Percentiles rank a stretch among this genome's conserved stretches.
These are phyloP conservation scores for Juncus inflexus DNA, from an alignment of 176 grass and related monocot species.

Conservation along the genomic window DNA sequence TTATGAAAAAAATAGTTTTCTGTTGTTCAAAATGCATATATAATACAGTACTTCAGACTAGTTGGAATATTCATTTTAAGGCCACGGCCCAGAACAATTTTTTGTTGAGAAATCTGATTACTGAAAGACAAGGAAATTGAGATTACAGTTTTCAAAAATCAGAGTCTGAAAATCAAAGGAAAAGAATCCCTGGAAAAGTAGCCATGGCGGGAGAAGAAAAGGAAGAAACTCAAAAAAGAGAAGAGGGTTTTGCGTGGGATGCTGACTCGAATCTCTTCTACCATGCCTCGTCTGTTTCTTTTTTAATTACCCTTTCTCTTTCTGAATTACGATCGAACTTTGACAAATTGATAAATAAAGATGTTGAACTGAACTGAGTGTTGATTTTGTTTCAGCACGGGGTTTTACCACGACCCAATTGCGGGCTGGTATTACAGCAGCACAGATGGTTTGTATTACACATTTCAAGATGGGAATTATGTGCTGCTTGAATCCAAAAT, in stretches of 20 bases:
- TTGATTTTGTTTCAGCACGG: slow-evolving; percentile 42
- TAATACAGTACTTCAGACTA: no score
- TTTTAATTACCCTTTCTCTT: not conserved
- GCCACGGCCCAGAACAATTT: no score
- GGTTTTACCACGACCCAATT: slow-evolving; percentile 77
- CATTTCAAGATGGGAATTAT: slow-evolving; percentile 58
- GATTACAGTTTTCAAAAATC: slow-evolving; percentile 14
- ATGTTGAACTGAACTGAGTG: no score
- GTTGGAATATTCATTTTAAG: no score
- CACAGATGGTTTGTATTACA: slow-evolving; percentile 63
- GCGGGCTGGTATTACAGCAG: slow-evolving; percentile 85
- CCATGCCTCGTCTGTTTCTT: slow-evolving; percentile 43
- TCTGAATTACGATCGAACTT: not conserved
- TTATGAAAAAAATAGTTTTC: no score
- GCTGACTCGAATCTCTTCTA: slow-evolving; percentile 57
- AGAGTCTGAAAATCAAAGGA: slow-evolving; percentile 2
- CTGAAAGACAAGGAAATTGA: not conserved
- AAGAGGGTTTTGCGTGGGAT: slow-evolving; percentile 49
- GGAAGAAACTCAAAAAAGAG: not conserved
- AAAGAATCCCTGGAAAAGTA: not conserved
- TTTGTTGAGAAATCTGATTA: no score
- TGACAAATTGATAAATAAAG: no score
- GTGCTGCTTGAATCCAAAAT: slow-evolving; percentile 27
- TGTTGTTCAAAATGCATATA: no score
- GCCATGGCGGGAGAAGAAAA: not conserved